Evolutionary conservation across 306 rosid genomes (phyloP).

Genomic region (Cucumis sativus): DNA sequence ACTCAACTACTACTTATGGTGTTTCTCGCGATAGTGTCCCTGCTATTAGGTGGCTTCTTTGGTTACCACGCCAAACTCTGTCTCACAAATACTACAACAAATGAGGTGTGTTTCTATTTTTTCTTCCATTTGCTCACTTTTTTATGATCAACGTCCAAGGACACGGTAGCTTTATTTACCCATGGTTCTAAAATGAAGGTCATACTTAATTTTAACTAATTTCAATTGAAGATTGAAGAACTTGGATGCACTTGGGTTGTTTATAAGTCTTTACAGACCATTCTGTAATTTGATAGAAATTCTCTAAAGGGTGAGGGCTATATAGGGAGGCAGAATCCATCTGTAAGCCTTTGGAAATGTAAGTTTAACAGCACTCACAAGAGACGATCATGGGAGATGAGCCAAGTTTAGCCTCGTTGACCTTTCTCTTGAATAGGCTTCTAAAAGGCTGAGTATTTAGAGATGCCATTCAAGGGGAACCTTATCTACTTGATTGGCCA

Average conservation of each 20-base stretch:
- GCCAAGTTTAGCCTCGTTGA: neutral
- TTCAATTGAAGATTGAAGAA: neutral
- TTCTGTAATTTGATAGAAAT: neutral
- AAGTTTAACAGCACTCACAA: neutral
- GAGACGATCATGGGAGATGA: neutral
- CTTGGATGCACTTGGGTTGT: neutral
- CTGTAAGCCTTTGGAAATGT: neutral
- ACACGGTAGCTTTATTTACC: no score
- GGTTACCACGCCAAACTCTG: constrained; percentile 86
- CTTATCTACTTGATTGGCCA: neutral
- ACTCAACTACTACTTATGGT: constrained; percentile 73
- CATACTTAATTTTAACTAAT: no score
- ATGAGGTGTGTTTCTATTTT: constrained; percentile 49
- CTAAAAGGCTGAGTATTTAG: neutral
- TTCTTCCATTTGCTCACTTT: neutral
- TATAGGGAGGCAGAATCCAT: neutral
- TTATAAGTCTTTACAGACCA: neutral
- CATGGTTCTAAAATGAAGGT: no score
- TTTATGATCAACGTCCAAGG: neutral
- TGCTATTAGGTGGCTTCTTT: constrained; percentile 72
- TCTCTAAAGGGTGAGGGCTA: neutral
- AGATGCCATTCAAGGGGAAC: neutral
- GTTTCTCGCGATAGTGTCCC: constrained; percentile 61
- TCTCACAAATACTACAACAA: constrained; percentile 81
- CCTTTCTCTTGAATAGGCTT: neutral